Base-by-base conservation (phyloP, 257 asterid species). In the Solanum pinnatisectum region DNA sequence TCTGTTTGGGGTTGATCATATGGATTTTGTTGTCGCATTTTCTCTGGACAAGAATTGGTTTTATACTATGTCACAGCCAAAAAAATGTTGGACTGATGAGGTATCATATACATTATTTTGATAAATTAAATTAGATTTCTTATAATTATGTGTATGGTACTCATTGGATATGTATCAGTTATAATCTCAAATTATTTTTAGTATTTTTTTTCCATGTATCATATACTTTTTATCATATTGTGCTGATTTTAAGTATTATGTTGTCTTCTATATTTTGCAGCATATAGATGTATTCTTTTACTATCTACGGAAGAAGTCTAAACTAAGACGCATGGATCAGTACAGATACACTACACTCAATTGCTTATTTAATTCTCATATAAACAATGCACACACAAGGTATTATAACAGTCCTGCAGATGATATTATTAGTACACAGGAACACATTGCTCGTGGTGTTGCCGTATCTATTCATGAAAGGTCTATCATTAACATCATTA, bases 41-140 rank as follows among this genome's bases (percentile, higher is more conserved):
- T 0, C 10, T 6, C 0, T 16, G n/a, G 23, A 52, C 0, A 52
- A 52, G 3, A 52, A 49, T 3, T 52, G n/a, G 4, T 16, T 52
- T 52, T 52, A 52, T 52, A 18, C 0, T 18, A 52, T 52, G n/a
- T 52, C 63, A 2, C n/a, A 18, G 10, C 1, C 4, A 0, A 52
- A 52, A 6, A 52, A 52, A 52, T 52, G 63, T 18, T 52, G 63
- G 0, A 52, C n/a, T 16, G 10, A 18, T 52, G 4, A 18, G 23
- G 63, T 52, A 52, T 49, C 22, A 49, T 49, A 15, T 49, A 49
- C 22, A 16, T 16, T 52, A 15, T 6, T 52, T 52, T 52, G 23
- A 42, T 42, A 42, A 1, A 42, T 16, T 18, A 0, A 52, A 5
- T 5, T 5, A 18, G 8, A 52, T 9, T 16, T 52, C 18, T 4